Evolutionary conservation across 1,284 basidiomycete species (phyloP).

Genomic region (Fomes fomentarius): DNA sequence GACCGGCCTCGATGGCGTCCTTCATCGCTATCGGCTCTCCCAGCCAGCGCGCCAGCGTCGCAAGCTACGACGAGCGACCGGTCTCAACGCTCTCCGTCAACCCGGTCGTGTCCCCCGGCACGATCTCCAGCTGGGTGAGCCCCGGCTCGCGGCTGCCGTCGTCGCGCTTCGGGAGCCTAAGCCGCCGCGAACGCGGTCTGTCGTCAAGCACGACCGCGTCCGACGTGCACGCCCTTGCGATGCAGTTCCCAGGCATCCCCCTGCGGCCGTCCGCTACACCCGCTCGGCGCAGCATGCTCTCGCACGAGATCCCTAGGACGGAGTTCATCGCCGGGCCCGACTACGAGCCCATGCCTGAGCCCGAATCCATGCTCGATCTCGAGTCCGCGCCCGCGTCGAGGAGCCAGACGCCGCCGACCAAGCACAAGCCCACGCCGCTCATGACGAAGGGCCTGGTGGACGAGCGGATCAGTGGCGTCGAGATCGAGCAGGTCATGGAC

Average conservation of each 20-base stretch:
- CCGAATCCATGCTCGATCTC: neutral
- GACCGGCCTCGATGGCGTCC: neutral
- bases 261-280: conserved; percentile 27
- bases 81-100: conserved; percentile 1
- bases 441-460: conserved; percentile 7
- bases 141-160: conserved; percentile 6
- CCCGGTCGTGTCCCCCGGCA: conserved; percentile 3
- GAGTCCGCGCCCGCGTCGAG: neutral
- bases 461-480: conserved; percentile 2
- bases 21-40: too few species aligned
- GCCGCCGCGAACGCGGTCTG: conserved; percentile 13
- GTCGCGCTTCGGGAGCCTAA: neutral
- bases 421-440: conserved; percentile 18
- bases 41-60: neutral
- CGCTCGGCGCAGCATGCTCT: conserved; percentile 21
- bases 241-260: conserved; percentile 56
- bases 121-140: conserved; percentile 1
- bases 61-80: conserved; percentile 1
- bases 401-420: conserved; percentile 10
- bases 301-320: conserved; percentile 13
- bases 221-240: conserved; percentile 51
- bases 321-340: conserved; percentile 15
- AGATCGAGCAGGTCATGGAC: conserved; percentile 13
- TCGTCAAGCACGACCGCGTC: conserved; percentile 29
- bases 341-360: conserved; percentile 1